Evolutionary conservation across 768 basidiomycete species (phyloP), one percentile per base, ranked within the genome.

Genomic region (Amanita brunnescens): DNA sequence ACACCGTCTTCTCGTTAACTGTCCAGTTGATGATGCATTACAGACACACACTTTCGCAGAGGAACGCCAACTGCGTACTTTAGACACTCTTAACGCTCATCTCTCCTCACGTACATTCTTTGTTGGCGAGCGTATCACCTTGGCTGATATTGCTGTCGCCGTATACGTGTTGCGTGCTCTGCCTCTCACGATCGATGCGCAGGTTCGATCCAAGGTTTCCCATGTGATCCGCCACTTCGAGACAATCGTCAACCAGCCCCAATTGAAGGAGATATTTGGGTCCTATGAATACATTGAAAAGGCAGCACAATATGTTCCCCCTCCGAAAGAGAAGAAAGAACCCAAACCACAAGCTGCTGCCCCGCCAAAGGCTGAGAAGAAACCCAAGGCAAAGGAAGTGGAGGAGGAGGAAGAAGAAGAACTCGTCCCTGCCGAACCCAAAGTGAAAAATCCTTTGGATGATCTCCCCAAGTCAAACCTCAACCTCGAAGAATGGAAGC

Each of bases 401-500:
- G 88, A 90, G 0, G 91, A 93, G 7, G 91, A 92, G 5, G 86
- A 93, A 10, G 91, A 92, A 3, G 86, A 85, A 54, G 72, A 74
- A 52, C 67, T 76, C 41, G 81, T 87, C 23, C 83, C 85, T 20
- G 80, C 79, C 45, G 91, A 87, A 69, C 91, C 94, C 58, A 95
- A 95, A 67, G 78, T 70, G 52, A 93, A 94, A 80, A 95, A 96
- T 78, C 95, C 95, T 23, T 83, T 95, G 47, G 95, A 96, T 57
- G 77, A 80, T 55, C 81, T 97, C 35, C 91, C 92, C 59, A 94
- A 90, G 70, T 87, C 88, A 9, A 71, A 78, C 5, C 82, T 90
- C 70, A 91, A 91, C 74, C 81, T 92, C 51, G 88, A 95, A 68
- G 92, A 97, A 70, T 96, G 91, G 92, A 97, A 97, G 69, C 85